phyloP scores from a whole-genome alignment of 805 yeast species.

The Metschnikowia cerradonensis region DNA sequence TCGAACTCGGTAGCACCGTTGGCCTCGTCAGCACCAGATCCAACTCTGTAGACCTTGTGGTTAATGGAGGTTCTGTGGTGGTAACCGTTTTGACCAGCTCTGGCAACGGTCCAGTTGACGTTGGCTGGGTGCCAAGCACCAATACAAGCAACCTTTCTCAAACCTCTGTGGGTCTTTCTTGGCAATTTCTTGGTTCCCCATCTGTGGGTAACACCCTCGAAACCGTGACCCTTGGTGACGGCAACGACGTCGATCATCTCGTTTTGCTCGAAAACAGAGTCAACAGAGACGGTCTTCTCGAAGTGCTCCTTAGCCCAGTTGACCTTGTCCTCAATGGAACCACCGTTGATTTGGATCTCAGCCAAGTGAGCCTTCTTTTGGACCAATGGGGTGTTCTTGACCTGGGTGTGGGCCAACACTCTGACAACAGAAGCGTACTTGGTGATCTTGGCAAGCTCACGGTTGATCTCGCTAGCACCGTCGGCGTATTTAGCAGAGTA shows the following conservation, averaged over 20 bases:
- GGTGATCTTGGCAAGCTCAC: conserved; percentile 96
- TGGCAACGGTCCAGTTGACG: conserved; percentile 99
- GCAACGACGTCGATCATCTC: conserved; percentile 98
- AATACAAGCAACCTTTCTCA: conserved; percentile 99
- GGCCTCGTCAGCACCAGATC: conserved; percentile 92
- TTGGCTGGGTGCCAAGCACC: conserved; percentile 99
- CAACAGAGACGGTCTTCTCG: conserved; percentile 96
- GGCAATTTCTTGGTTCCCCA: conserved; percentile 99
- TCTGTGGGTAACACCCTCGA: conserved; percentile 99
- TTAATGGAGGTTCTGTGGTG: conserved; percentile 99
- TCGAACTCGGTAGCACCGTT: conserved; percentile 96
- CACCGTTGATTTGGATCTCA: conserved; percentile 99
- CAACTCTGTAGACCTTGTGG: conserved; percentile 99
- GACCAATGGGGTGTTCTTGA: conserved; percentile 97
- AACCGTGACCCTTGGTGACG: conserved; percentile 99
- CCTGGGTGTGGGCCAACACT: conserved; percentile 98
- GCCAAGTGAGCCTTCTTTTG: conserved; percentile 99
- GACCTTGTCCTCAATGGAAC: conserved; percentile 95
- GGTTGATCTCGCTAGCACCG: conserved; percentile 82
- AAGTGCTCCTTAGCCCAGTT: conserved; percentile 98
- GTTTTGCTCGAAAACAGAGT: conserved; percentile 96
- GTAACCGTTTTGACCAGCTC: conserved; percentile 99
- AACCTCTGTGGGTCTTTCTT: conserved; percentile 99
- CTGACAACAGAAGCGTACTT: conserved; percentile 98
- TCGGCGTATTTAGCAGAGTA: conserved; percentile 97